phyloP scores from a whole-genome alignment of 2,329 filamentous ascomycete species.

The Epichloe baconii region DNA sequence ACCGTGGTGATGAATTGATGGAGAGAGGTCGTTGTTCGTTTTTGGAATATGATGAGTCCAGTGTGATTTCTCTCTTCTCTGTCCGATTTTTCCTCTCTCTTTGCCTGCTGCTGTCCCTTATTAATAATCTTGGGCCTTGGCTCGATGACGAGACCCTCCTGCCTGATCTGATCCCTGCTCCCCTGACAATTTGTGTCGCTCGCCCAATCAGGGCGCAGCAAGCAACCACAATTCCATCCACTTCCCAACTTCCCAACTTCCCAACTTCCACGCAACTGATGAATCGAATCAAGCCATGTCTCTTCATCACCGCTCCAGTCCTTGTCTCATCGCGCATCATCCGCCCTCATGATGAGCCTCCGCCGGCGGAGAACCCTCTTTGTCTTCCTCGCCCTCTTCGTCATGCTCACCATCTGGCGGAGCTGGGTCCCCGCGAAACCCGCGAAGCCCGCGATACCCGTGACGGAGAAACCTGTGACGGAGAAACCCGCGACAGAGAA shows the following conservation, averaged over 20 bases:
- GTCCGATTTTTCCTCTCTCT: too few relatives aligned
- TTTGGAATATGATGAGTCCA: too few relatives aligned
- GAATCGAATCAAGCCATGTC: background rate
- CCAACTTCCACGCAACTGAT: too few relatives aligned
- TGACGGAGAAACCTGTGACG: background rate
- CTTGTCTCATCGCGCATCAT: background rate
- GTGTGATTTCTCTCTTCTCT: too few relatives aligned
- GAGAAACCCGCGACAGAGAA: background rate
- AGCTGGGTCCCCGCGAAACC: background rate
- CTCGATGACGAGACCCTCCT: too few relatives aligned
- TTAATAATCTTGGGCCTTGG: too few relatives aligned
- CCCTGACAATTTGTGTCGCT: background rate
- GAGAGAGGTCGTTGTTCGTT: too few relatives aligned
- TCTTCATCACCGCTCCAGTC: too few relatives aligned
- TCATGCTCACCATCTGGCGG: conserved; percentile 4
- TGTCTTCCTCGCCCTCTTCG: conserved; percentile 2
- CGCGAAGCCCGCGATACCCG: background rate
- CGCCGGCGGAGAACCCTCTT: conserved; percentile 5
- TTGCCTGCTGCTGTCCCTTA: too few relatives aligned
- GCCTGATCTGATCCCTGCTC: too few relatives aligned
- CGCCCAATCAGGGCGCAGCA: background rate
- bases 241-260: background rate
- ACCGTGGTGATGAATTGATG: too few relatives aligned
- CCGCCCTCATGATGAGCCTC: conserved; percentile 4
- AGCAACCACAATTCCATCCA: background rate